These are phyloP conservation scores for Fraxinus anomala DNA, from an alignment of 257 asterid species.

Conservation along the genomic window DNA sequence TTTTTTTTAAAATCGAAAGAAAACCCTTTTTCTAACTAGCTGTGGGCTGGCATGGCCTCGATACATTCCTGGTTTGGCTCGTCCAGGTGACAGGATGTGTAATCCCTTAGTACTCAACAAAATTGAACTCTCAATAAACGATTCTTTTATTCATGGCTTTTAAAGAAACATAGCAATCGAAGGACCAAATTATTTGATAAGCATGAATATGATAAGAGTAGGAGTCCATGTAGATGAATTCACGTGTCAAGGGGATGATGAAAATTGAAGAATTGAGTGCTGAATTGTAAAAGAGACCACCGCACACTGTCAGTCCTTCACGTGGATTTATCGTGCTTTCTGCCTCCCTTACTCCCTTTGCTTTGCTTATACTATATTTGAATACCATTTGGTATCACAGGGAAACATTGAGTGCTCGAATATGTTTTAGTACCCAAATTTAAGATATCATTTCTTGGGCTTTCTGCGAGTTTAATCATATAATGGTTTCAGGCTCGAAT, in stretches of 20 bases:
- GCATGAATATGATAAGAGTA: constrained; percentile 22
- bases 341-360: background rate
- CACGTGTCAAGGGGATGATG: constrained; percentile 33
- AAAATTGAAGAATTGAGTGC: background rate
- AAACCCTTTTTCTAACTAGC: too few relatives aligned
- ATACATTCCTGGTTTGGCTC: too few relatives aligned
- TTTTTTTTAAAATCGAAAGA: too few relatives aligned
- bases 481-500: background rate
- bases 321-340: constrained; percentile 52
- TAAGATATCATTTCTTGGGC: background rate
- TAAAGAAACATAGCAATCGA: constrained; percentile 25
- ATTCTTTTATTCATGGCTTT: background rate
- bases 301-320: constrained; percentile 48
- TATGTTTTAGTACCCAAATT: constrained; percentile 1
- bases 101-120: too few relatives aligned
- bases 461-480: background rate
- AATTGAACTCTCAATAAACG: too few relatives aligned
- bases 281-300: constrained; percentile 34
- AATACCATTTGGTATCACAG: background rate
- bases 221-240: constrained; percentile 25
- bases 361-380: background rate
- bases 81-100: too few relatives aligned
- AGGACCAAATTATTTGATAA: background rate
- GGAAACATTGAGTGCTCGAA: too few relatives aligned
- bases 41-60: too few relatives aligned